phyloP scores from a whole-genome alignment of 495 filamentous ascomycete genomes.

The Neurospora discreta region DNA sequence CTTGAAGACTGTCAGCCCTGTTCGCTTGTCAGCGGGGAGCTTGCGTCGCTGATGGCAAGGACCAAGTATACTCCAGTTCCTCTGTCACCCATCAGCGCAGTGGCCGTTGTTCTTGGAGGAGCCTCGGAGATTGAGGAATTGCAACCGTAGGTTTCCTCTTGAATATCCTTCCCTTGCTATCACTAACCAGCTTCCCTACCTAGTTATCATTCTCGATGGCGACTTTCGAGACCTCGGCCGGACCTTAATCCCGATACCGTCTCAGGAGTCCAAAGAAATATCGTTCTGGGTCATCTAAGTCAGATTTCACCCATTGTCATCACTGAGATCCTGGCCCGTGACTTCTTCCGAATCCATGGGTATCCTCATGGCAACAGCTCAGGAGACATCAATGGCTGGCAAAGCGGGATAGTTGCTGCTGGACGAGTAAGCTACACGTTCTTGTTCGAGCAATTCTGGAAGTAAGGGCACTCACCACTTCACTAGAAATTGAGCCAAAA shows the following conservation, averaged over 20 bases:
- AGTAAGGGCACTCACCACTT: neutral
- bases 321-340: constrained; percentile 54
- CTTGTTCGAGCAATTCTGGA: neutral
- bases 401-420: constrained; percentile 50
- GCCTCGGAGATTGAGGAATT: neutral
- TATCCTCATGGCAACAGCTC: constrained; percentile 50
- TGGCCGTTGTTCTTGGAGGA: neutral
- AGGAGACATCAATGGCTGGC: constrained; percentile 42
- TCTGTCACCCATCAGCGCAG: neutral
- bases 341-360: constrained; percentile 63
- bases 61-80: neutral
- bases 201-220: neutral
- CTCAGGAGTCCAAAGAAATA: constrained; percentile 42
- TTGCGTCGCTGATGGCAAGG: neutral
- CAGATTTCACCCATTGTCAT: constrained; percentile 56
- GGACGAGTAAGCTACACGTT: constrained; percentile 12
- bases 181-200: neutral
- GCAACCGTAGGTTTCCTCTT: neutral
- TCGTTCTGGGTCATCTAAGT: constrained; percentile 45
- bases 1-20: neutral
- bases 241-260: constrained; percentile 17
- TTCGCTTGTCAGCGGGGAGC: neutral
- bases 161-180: neutral
- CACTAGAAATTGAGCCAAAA: constrained; percentile 48
- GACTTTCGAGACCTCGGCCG: neutral